Percentiles rank a stretch among this genome's conserved stretches.
Evolutionary conservation across 768 basidiomycete species (phyloP).

Genomic region (Russula sp.): DNA sequence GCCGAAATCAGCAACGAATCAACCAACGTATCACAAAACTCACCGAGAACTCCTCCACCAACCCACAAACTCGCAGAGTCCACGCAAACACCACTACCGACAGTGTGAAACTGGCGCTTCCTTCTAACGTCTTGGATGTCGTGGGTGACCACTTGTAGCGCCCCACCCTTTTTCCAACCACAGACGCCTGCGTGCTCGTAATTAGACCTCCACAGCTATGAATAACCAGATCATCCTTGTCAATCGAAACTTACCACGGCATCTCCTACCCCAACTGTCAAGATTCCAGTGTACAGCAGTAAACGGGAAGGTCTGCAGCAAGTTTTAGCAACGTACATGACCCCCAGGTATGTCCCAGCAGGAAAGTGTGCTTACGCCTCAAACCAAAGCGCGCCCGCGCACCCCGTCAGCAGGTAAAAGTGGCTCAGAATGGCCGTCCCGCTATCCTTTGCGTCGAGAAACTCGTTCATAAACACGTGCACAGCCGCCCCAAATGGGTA

Average conservation of each 20-base stretch:
- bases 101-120: conserved; percentile 70
- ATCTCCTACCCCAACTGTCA: conserved; percentile 89
- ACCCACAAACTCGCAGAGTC: conserved; percentile 60
- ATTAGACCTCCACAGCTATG: not conserved
- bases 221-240: not conserved
- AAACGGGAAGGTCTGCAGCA: conserved; percentile 39
- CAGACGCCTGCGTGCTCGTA: conserved; percentile 61
- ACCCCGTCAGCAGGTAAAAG: conserved; percentile 94
- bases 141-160: conserved; percentile 76
- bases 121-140: conserved; percentile 86
- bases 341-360: not conserved
- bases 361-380: conserved; percentile 60
- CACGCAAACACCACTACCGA: conserved; percentile 67
- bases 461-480: conserved; percentile 96
- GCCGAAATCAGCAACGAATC: conserved; percentile 16
- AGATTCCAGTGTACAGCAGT: conserved; percentile 73
- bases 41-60: conserved; percentile 73
- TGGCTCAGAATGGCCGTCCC: conserved; percentile 97
- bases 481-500: conserved; percentile 92
- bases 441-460: conserved; percentile 88
- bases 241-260: conserved; percentile 56
- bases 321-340: not conserved
- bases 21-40: conserved; percentile 26
- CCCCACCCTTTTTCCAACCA: conserved; percentile 83
- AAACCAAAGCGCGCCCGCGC: conserved; percentile 90